phyloP scores from a whole-genome alignment of 805 yeast species.

The Spencermartinsiella europaea region DNA sequence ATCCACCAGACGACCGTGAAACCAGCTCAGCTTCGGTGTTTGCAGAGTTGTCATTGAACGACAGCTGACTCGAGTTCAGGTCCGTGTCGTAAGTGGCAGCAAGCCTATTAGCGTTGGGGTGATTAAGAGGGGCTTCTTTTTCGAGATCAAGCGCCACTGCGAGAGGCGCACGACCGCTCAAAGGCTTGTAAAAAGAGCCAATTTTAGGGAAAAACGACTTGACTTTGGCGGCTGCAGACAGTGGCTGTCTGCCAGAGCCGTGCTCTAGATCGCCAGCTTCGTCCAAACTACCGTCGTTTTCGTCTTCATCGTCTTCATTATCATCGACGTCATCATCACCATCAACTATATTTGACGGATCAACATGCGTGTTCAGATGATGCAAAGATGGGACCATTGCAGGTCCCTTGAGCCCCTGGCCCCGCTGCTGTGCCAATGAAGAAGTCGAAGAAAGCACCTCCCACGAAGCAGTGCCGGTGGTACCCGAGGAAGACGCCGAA shows the following conservation, averaged over 20 bases:
- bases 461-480: neutral
- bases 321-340: neutral
- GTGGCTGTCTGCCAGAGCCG: neutral
- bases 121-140: neutral
- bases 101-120: neutral
- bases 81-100: neutral
- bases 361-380: neutral
- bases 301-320: neutral
- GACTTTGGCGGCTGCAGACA: conserved; percentile 10
- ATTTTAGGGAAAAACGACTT: conserved; percentile 14
- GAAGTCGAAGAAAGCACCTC: neutral
- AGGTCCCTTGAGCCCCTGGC: neutral
- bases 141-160: neutral
- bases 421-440: conserved; percentile 1
- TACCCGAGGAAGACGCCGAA: neutral
- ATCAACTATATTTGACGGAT: neutral
- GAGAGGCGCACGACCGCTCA: conserved; percentile 3
- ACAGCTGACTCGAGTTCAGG: conserved; percentile 6
- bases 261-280: conserved; percentile 3
- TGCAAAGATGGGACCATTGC: neutral
- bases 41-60: conserved; percentile 7
- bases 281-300: conserved; percentile 4
- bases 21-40: conserved; percentile 10
- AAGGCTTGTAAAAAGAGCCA: conserved; percentile 11
- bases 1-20: neutral